Evolutionary conservation across 2,329 filamentous ascomycete genomes (phyloP), one percentile per base, ranked within the genome.

Genomic region (Sphaerulina vaccinii): DNA sequence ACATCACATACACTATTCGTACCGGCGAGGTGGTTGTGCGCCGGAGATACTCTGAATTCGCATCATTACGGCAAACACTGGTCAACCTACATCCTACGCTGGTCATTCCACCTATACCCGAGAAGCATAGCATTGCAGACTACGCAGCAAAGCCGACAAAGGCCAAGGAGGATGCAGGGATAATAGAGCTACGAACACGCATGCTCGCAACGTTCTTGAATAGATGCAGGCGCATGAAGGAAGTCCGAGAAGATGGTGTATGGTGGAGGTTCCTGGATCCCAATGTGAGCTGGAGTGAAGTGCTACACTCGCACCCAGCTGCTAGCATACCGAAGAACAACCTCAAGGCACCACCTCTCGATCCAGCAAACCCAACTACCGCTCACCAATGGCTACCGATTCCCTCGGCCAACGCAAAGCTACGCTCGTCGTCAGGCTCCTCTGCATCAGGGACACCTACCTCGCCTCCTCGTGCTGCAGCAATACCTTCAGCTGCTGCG

Each of bases 61-160:
- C 89, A 29, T 96, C 92, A 13, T 76, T 99, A 51, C 83, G 93
- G 65, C 86, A 90, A 64, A 92, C 92, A 2, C 80, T 99, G 22
- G 90, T 91, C 40, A 87, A 88, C 62, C 80, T 99, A 56, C 95
- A 99, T 68, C 93, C 95, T 6, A 99, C 93, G 0, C 80, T 99
- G 36, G 88, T 99, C 64, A 88, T 99, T 46, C 95, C 93, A 6
- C 93, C 93, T 2, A 99, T 99, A 65, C 93, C 93, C 18, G 95
- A 99, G 74, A 99, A 99, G 72, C 93, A 99, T 71, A 93, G 90
- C 39, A 95, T 99, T 87, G 92, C 92, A 55, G 93, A 99, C 70
- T 99, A 99, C 68, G 93, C 93, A 13, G 91, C 95, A 22, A 97
- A 96, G 64, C 93, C 95, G 1, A 99, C 93, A 32, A 96, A 92